Base-by-base conservation (phyloP, 164 flowering plant genomes). In the Vitis rotundifolia region DNA sequence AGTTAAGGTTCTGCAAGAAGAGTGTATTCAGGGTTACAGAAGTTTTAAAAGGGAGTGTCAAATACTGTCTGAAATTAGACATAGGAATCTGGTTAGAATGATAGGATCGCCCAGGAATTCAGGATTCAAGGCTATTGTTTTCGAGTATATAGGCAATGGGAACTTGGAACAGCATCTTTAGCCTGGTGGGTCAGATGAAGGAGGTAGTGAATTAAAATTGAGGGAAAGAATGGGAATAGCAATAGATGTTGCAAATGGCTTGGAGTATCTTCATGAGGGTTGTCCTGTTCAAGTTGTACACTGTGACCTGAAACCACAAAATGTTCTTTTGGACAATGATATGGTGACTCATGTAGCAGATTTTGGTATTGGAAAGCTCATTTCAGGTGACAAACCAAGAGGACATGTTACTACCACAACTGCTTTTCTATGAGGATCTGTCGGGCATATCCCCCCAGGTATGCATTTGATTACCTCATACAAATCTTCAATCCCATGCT, bases 81-180 rank as follows among this genome's bases (percentile, higher is more conserved):
- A 73, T 56, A 50, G 76, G n/a, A 73, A 73, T 67, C 76, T 73
- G 37, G 75, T 72, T 8, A 59, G 59, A 66, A 49, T 72, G 47
- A 12, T 72, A 9, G 75, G 75, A 55, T 52, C 69, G 29, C 19
- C 19, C 49, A 67, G 71, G 76, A 73, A 16, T 8, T 1, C 60
- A n/a, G 26, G 63, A 29, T 67, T 73, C 56, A 67, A 61, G 49
- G 76, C 76, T 54, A 19, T 68, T 48, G 16, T 73, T 6, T 60
- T 73, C 3, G 44, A 72, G 53, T 72, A 15, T 60, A 9, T 72
- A 18, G 58, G 51, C 18, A 72, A 72, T 49, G 75, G 70, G 22
- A 72, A 60, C 66, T 58, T 72, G 69, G 75, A 51, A 11, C 64
- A 60, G n/a, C 75, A 72, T 66, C 75, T 72, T 49, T 66, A 72